Evolutionary conservation across 2,329 filamentous ascomycete species (phyloP), one percentile per base, ranked within the genome.

Genomic region (Trichophyton schoenleinii): DNA sequence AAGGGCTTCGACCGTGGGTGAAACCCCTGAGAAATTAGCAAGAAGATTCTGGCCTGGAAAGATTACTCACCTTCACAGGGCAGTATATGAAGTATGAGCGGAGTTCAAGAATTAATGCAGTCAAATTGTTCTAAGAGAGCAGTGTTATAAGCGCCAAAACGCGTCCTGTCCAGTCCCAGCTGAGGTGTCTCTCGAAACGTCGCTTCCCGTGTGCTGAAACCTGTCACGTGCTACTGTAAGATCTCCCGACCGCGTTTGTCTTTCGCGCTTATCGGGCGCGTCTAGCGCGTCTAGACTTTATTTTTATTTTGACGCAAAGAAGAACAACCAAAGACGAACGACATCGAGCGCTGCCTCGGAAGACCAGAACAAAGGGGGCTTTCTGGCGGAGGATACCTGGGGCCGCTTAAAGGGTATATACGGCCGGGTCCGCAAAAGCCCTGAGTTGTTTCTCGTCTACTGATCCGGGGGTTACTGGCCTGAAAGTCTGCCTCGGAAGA

Each of bases 201-300:
- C 6, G 28, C 28, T 31, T 31, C 28, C 6, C 28, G 28, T 31
- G 28, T 31, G 28, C 28, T 31, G 6, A 31, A 8, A 7, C 28
- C 6, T 6, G 3, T 38, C 34, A 38, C 9, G 34, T 38, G 34
- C 9, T 11, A 8, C 28, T 7, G 6, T 31, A 0, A 42, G 11
- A 53, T 53, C 52, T 34, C 52, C 31, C 34, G 31, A 55, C 48
- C 52, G 52, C 52, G 52, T 55, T 20, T 55, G 52, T 58, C 22
- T 3, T 42, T 25, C 13, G 57, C 57, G 34, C 22, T 28, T 44
- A 44, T 46, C 41, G 8, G 22, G 36, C 57, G 36, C 36, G 57
- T 42, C 57, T 58, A 36, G 28, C 52, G 52, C 46, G 52, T 55
- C 52, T 52, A 52, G n/a, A 7, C 44, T 22, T 22, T 13, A 28